A percentile compares a stretch with the other conserved stretches of the same genome.
phyloP scores from a whole-genome alignment of 495 filamentous ascomycete species.

The Schizothecium vesticola region DNA sequence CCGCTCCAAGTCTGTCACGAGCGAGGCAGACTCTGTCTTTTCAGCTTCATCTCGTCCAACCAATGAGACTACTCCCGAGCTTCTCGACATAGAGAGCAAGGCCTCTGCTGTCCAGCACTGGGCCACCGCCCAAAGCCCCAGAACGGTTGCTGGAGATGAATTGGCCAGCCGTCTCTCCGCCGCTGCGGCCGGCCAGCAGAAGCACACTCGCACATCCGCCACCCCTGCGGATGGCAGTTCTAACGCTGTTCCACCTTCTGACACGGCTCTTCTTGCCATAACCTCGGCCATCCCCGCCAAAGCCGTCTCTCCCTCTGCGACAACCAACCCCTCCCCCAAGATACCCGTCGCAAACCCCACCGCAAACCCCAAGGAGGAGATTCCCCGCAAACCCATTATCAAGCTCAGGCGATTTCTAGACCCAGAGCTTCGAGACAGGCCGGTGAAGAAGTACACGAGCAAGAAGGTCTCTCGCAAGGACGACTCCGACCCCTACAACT shows the following conservation, averaged over 20 bases:
- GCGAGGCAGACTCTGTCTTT: background rate
- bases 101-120: background rate
- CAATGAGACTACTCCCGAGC: constrained; percentile 1
- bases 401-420: background rate
- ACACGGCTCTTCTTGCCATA: background rate
- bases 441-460: background rate
- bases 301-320: background rate
- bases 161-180: background rate
- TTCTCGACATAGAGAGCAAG: background rate
- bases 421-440: background rate
- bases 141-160: background rate
- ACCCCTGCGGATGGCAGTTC: background rate
- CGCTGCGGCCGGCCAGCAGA: background rate
- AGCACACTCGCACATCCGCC: background rate
- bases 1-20: background rate
- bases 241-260: background rate
- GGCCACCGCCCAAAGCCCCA: background rate
- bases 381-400: background rate
- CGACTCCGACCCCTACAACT: background rate
- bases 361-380: background rate
- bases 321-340: background rate
- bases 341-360: background rate
- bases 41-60: background rate
- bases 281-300: background rate
- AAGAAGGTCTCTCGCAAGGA: background rate